phyloP scores from a whole-genome alignment of 495 filamentous ascomycete genomes.

The Xylaria sp. region DNA sequence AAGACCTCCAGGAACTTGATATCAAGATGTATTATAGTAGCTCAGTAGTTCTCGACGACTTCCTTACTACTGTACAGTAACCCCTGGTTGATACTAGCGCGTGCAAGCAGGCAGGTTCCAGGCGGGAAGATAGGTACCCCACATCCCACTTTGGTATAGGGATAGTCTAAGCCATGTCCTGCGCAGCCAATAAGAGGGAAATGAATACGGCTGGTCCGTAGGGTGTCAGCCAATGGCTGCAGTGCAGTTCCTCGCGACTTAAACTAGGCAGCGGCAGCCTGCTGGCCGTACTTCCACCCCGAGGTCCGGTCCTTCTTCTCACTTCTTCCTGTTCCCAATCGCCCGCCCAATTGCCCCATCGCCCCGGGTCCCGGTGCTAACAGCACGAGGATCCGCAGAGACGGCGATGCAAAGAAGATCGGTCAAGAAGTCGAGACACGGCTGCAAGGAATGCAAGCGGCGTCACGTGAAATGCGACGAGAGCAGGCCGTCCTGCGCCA shows the following conservation, averaged over 20 bases:
- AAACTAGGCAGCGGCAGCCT: neutral
- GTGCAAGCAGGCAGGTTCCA: no score
- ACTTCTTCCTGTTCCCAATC: neutral
- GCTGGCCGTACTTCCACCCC: neutral
- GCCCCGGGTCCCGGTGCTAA: neutral
- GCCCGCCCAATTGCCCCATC: no score
- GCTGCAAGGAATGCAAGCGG: constrained; percentile 33
- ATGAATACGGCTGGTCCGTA: neutral
- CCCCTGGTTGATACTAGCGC: no score
- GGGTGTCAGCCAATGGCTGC: neutral
- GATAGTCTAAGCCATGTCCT: neutral
- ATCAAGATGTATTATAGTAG: no score
- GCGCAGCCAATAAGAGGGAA: neutral
- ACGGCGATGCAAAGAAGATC: constrained; percentile 3
- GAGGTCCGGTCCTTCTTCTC: neutral
- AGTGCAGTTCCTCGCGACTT: neutral
- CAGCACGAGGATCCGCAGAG: neutral
- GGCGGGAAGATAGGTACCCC: no score
- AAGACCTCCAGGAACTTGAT: no score
- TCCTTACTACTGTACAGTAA: no score
- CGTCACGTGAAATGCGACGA: constrained; percentile 41
- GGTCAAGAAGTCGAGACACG: constrained; percentile 22
- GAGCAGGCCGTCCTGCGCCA: constrained; percentile 31
- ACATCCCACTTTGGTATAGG: neutral
- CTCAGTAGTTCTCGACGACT: no score